Conservation (phyloP, 805 yeast genomes). For the Zygosaccharomyces rouxii region DNA sequence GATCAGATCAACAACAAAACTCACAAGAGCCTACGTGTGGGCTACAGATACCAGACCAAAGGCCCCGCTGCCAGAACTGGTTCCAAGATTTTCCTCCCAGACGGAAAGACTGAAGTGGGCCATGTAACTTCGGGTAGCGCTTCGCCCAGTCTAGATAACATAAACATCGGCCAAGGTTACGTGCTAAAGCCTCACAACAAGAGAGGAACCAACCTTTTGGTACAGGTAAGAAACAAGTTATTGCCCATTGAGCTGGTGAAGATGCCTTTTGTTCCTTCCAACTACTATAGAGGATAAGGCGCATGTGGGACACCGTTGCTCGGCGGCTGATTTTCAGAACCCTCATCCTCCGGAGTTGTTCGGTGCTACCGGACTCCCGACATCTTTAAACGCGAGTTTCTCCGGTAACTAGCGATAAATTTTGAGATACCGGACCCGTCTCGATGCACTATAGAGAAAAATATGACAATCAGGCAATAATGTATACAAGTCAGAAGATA, state of each 20-base stretch:
- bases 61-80: slow-evolving; percentile 96
- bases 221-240: slow-evolving; percentile 79
- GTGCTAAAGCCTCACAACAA: slow-evolving; percentile 67
- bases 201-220: slow-evolving; percentile 64
- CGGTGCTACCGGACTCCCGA: background rate
- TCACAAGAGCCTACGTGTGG: slow-evolving; percentile 61
- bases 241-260: slow-evolving; percentile 73
- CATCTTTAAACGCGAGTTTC: background rate
- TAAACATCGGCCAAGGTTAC: slow-evolving; percentile 90
- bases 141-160: slow-evolving; percentile 62
- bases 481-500: too few relatives aligned
- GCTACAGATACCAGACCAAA: slow-evolving; percentile 51
- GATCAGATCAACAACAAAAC: slow-evolving; percentile 66
- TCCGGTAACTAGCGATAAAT: too few relatives aligned
- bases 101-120: slow-evolving; percentile 50
- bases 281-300: slow-evolving; percentile 51
- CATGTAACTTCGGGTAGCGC: slow-evolving; percentile 56
- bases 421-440: too few relatives aligned
- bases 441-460: too few relatives aligned
- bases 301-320: background rate
- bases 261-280: slow-evolving; percentile 77
- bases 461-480: too few relatives aligned
- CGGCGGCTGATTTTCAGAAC: background rate
- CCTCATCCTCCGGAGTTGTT: background rate
- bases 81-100: slow-evolving; percentile 55